Evolutionary conservation across 306 rosid genomes (phyloP).

Genomic region (Rosa chinensis): DNA sequence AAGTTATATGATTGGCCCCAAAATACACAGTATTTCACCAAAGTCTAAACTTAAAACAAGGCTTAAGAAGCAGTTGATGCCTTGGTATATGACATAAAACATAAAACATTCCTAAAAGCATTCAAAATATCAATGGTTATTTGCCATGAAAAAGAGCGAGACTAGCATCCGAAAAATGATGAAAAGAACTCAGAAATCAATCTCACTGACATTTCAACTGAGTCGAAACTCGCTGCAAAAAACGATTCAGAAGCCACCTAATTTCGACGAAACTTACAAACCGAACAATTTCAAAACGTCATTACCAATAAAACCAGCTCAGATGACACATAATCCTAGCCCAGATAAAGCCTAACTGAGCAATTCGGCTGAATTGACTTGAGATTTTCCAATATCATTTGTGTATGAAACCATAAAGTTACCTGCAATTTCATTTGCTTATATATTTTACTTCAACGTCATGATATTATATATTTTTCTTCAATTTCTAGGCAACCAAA

Average conservation of each 20-base stretch:
- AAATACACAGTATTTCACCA: too few species aligned
- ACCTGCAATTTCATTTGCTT: background rate
- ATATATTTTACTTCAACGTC: background rate
- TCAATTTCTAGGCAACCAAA: constrained; percentile 19
- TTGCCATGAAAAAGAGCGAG: too few species aligned
- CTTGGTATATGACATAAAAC: too few species aligned
- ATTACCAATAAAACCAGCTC: background rate
- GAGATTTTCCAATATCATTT: background rate
- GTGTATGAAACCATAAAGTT: background rate
- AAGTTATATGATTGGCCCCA: too few species aligned
- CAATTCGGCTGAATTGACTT: background rate
- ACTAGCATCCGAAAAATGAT: background rate
- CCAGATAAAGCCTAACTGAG: background rate
- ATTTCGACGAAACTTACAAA: background rate
- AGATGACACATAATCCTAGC: background rate
- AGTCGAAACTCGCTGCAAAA: background rate
- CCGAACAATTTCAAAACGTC: background rate
- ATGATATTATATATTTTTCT: background rate
- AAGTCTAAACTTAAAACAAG: too few species aligned
- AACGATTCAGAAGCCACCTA: background rate
- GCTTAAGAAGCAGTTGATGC: too few species aligned
- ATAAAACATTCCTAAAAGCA: too few species aligned
- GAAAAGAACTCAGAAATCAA: background rate
- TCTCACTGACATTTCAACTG: background rate
- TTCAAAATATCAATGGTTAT: too few species aligned